A percentile compares a stretch with the other conserved stretches of the same genome.
These are phyloP conservation scores for Plasmodium billcollinsi DNA, from an alignment of 169 alveolate genomes.

Conservation along the genomic window DNA sequence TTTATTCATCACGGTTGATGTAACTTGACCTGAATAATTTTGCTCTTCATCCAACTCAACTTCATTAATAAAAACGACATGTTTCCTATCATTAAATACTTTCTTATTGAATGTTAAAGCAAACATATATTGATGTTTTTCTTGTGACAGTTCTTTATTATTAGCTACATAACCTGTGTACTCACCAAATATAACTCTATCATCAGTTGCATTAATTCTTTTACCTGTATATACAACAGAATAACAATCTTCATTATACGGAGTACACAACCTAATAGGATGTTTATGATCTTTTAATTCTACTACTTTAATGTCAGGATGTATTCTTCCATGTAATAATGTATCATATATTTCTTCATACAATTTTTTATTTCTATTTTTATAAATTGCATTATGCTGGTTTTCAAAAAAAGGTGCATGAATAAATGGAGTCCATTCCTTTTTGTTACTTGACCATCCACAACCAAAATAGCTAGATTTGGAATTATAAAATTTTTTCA, in stretches of 20 bases:
- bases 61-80: constrained; percentile 81
- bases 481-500: constrained; percentile 70
- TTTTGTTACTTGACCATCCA: constrained; percentile 76
- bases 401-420: constrained; percentile 78
- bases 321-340: constrained; percentile 85
- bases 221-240: constrained; percentile 90
- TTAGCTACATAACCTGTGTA: constrained; percentile 90
- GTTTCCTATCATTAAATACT: constrained; percentile 88
- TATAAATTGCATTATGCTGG: constrained; percentile 58
- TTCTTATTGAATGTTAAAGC: constrained; percentile 87
- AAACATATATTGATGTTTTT: constrained; percentile 88
- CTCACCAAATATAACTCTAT: constrained; percentile 88
- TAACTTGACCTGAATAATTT: not conserved
- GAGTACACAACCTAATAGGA: constrained; percentile 90
- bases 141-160: constrained; percentile 82
- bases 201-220: constrained; percentile 79
- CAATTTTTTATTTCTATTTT: constrained; percentile 75
- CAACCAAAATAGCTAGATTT: constrained; percentile 74
- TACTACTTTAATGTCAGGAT: constrained; percentile 85
- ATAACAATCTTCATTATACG: constrained; percentile 88
- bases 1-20: no score
- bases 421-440: constrained; percentile 77
- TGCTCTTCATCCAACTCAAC: constrained; percentile 80
- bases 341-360: constrained; percentile 83
- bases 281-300: constrained; percentile 89